Evolutionary conservation across 2,329 filamentous ascomycete genomes (phyloP), one percentile per base, ranked within the genome.

Genomic region (Phialophora macrospora): DNA sequence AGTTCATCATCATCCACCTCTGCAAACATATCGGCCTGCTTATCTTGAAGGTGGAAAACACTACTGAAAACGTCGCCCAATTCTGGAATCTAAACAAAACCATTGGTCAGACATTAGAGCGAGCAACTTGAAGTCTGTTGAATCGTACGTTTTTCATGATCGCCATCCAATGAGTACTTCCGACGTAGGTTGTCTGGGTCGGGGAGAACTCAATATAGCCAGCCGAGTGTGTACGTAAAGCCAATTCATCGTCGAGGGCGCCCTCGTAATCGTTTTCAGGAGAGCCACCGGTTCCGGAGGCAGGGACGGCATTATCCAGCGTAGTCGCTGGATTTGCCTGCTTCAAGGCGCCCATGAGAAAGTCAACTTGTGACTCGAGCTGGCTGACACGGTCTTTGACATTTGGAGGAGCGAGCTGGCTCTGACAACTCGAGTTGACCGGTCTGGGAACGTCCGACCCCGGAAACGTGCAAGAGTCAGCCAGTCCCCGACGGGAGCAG

Each of bases 381-480:
- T 68, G 66, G 22, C 57, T 64, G n/a, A 71, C 55, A 41, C 66
- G 63, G 38, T 68, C 68, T 26, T 56, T 63, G 34, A 68, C 64
- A 20, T 63, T 66, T 3, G 52, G 26, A 17, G 14, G n/a, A 44
- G 12, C 6, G 5, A 9, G 11, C 49, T 62, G 63, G 17, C 28
- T 24, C 26, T 12, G 20, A 34, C 11, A 22, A 6, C 12, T 55
- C 24, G 51, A 41, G 11, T 11, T 38, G 20, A 30, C 17, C 17
- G 58, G 26, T 22, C 11, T 41, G 14, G 52, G 22, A 20, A 49
- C 12, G 11, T 34, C 48, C n/a, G 20, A 26, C 22, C 57, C 41
- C 51, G 92, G 92, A 81, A 97, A 97, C 71, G 89, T 90, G 80
- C 94, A 98, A 64, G 91, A 89, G 64, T 85, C 80, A 17, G 89